Base-by-base conservation (phyloP, 2,329 filamentous ascomycete species). In the Xylariales sp. region DNA sequence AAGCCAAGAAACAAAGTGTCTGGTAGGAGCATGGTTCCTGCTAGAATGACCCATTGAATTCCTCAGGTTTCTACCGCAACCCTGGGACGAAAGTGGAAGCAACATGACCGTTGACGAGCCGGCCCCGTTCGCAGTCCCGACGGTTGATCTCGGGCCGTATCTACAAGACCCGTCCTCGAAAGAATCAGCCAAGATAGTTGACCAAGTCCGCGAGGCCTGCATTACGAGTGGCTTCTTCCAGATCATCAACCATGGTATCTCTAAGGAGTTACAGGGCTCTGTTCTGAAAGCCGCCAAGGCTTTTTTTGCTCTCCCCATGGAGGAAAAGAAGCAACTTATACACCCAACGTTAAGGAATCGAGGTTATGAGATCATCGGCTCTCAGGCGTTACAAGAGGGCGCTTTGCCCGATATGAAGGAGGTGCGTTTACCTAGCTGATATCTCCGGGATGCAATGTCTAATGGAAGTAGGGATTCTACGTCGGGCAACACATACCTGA, bases 171-270 rank as follows among this genome's bases (percentile, higher is more conserved):
- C 59, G 12, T 33, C 42, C 1, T 59, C 57, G 18, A 47, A 49
- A 21, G 54, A 47, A 6, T 49, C 57, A 7, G 51, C 47, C 15
- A 39, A 40, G 18, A 51, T 63, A 8, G 51, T 63, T n/a, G 50
- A 53, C 5, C 51, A 58, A 21, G 57, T 63, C 5, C 52, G 54
- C 6, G 43, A 49, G 12, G 61, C 59, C 3, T 63, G 59, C 48
- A 62, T 55, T 5, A 65, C 59, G 49, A 73, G 61, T 24, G 73
- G 74, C 4, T 77, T 77, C 56, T 76, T 78, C 57, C 71, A 75
- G 49, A 64, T 78, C 37, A 61, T 62, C 6, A 68, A 68, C 6
- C 73, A 78, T 50, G 59, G 64, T 3, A 62, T 78, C 4, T 54
- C 68, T 1, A 45, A 59, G 4, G 43, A 51, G 4, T 53, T 71